phyloP scores from a whole-genome alignment of 176 grass and related monocot species.

The Pharus latifolius region DNA sequence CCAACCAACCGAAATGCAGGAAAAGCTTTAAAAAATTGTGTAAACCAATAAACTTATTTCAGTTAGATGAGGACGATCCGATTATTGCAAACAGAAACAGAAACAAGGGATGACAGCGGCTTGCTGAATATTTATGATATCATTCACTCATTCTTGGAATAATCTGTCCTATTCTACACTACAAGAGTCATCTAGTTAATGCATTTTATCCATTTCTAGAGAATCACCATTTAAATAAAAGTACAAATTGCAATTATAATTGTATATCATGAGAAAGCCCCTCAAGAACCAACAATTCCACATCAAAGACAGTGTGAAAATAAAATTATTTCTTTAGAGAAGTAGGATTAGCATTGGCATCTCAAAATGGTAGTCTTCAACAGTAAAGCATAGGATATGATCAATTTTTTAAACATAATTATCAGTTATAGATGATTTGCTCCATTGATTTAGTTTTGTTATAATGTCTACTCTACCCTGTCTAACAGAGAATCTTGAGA shows the following conservation, averaged over 20 bases:
- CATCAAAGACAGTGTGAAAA: neutral
- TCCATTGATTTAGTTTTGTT: neutral
- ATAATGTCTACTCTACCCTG: neutral
- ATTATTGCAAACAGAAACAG: neutral
- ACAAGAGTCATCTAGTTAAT: neutral
- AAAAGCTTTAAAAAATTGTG: neutral
- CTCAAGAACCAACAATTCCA: neutral
- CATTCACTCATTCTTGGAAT: neutral
- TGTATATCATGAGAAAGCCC: neutral
- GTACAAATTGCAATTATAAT: neutral
- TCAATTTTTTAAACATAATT: neutral
- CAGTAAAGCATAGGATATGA: neutral
- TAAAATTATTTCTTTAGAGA: neutral
- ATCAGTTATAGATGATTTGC: neutral
- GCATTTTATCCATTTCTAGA: neutral
- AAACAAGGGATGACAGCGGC: neutral
- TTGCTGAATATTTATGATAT: neutral
- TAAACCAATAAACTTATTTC: no score
- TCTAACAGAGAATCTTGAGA: slow-evolving; percentile 10
- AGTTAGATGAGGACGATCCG: no score
- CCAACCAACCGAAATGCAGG: neutral
- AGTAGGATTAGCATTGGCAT: neutral
- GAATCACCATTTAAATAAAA: neutral
- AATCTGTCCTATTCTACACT: neutral
- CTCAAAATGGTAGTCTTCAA: neutral